Evolutionary conservation across 306 rosid genomes (phyloP).

Genomic region (Cotoneaster glaucophyllus): DNA sequence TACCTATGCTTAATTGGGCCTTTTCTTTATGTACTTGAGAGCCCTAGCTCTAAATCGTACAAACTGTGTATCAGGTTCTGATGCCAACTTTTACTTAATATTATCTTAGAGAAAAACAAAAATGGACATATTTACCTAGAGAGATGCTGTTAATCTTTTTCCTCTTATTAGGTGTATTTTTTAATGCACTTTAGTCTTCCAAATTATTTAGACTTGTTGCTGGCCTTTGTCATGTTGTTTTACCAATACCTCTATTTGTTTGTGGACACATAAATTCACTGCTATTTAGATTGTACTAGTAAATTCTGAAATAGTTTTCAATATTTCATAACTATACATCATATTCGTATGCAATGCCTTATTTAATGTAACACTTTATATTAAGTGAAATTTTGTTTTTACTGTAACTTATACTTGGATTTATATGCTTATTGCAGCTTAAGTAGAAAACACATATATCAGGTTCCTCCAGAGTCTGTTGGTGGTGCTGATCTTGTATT

Average conservation of each 20-base stretch:
- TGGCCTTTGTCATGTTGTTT: neutral
- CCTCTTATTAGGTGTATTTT: neutral
- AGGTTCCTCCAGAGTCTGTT: slow-evolving; percentile 64
- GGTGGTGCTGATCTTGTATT: slow-evolving; percentile 73
- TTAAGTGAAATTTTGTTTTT: neutral
- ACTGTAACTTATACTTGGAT: slow-evolving; percentile 13
- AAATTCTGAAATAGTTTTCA: neutral
- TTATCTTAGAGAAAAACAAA: neutral
- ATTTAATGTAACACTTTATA: neutral
- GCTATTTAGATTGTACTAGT: neutral
- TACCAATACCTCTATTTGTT: neutral
- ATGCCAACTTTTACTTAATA: slow-evolving; percentile 17
- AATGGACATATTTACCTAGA: neutral
- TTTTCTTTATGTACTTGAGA: slow-evolving; percentile 78
- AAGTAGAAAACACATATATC: slow-evolving; percentile 70
- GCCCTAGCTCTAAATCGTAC: slow-evolving; percentile 80
- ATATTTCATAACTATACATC: neutral
- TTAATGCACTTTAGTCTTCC: neutral
- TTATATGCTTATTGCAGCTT: slow-evolving; percentile 42
- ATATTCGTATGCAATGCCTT: neutral
- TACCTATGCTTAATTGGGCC: slow-evolving; percentile 87
- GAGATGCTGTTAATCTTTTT: neutral
- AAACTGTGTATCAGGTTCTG: slow-evolving; percentile 70
- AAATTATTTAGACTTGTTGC: neutral
- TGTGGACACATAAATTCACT: neutral